phyloP scores from a whole-genome alignment of 805 yeast species.

The Pichia exigua region DNA sequence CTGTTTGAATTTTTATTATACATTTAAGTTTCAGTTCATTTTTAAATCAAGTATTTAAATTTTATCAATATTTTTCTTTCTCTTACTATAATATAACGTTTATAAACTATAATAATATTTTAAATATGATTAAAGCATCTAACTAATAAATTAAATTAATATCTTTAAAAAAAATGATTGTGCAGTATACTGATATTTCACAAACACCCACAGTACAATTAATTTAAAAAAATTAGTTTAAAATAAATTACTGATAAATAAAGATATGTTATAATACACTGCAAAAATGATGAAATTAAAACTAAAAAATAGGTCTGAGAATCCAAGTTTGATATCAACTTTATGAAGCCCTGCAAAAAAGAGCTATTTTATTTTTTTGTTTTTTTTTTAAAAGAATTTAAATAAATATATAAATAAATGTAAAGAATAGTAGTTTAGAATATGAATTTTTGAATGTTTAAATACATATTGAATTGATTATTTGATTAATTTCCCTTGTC shows the following conservation, averaged over 20 bases:
- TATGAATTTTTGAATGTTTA: no score
- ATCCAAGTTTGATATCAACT: not conserved
- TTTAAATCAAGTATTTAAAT: not conserved
- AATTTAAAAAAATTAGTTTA: not conserved
- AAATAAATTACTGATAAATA: not conserved
- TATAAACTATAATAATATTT: not conserved
- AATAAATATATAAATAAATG: not conserved
- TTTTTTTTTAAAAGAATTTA: not conserved
- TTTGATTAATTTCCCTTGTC: constrained; percentile 26
- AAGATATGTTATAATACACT: not conserved
- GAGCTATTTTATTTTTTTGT: not conserved
- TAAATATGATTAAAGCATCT: not conserved
- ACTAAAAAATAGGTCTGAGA: not conserved
- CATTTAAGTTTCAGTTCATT: not conserved
- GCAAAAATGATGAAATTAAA: not conserved
- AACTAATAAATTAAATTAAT: no score
- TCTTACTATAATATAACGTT: not conserved
- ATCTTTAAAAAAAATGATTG: no score
- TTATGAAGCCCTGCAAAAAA: no score
- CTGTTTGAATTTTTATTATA: not conserved
- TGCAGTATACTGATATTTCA: no score
- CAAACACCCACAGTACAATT: no score
- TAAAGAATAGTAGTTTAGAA: not conserved
- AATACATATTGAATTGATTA: not conserved
- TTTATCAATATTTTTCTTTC: not conserved